phyloP scores from a whole-genome alignment of 306 rosid genomes.

The Phaseolus lunatus region DNA sequence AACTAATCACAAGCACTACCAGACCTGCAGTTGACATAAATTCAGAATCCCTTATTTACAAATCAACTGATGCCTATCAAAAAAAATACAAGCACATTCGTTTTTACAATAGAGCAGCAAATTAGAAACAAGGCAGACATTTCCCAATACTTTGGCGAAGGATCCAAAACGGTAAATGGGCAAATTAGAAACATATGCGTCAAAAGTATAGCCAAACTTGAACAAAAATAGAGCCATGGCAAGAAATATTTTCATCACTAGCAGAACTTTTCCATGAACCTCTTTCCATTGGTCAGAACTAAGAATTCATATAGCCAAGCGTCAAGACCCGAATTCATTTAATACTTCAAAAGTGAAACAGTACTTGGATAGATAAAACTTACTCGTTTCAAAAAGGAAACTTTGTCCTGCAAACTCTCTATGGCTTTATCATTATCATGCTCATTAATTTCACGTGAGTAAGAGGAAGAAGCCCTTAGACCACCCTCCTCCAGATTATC shows the following conservation, averaged over 20 bases:
- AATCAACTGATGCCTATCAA: background rate
- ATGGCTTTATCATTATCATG: conserved; percentile 77
- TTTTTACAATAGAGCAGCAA: conserved; percentile 7
- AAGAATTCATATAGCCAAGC: conserved; percentile 7
- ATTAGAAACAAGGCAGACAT: conserved; percentile 22
- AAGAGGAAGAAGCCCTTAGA: conserved; percentile 73
- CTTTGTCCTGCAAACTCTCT: conserved; percentile 83
- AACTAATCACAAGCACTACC: conserved; percentile 25
- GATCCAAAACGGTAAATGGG: background rate
- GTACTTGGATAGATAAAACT: conserved; percentile 39
- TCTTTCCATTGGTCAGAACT: conserved; percentile 21
- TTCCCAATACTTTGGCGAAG: conserved; percentile 3
- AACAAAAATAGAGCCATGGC: conserved; percentile 29
- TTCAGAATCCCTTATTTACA: conserved; percentile 10
- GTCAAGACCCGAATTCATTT: background rate
- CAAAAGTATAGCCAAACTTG: background rate
- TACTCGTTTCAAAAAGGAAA: conserved; percentile 78
- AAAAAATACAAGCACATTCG: background rate
- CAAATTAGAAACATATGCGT: conserved; percentile 6
- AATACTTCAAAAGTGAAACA: conserved; percentile 21
- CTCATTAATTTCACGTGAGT: conserved; percentile 67
- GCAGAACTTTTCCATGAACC: conserved; percentile 5
- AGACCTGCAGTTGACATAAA: conserved; percentile 8
- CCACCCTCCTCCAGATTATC: conserved; percentile 97
- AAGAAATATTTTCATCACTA: conserved; percentile 27